Percentiles rank a stretch among this genome's conserved stretches.
Conservation (phyloP, 441 rosid species). For the Geranium incanum region DNA sequence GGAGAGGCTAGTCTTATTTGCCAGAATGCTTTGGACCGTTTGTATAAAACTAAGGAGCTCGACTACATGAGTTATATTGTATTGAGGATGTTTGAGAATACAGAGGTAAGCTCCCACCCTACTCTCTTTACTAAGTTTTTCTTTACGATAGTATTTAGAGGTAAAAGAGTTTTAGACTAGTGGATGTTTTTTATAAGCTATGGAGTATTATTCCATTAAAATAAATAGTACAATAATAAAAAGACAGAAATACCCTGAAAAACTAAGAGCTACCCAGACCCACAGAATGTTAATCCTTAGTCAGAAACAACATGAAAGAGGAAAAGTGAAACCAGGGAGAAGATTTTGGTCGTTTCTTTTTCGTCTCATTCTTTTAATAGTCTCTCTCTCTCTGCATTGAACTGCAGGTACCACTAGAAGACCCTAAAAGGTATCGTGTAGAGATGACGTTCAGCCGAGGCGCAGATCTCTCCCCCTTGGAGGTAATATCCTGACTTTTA, state of each 20-base stretch:
- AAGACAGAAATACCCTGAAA: too few species aligned
- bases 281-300: too few species aligned
- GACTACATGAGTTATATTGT: slow-evolving; percentile 99
- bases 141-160: neutral
- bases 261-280: too few species aligned
- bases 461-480: slow-evolving; percentile 10
- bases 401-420: slow-evolving; percentile 8
- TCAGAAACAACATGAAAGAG: too few species aligned
- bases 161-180: neutral
- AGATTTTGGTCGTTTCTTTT: neutral
- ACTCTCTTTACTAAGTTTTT: neutral
- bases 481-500: slow-evolving; percentile 4
- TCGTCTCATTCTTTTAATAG: neutral
- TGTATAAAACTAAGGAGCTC: slow-evolving; percentile 89
- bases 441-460: slow-evolving; percentile 9
- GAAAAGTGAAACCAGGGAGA: too few species aligned
- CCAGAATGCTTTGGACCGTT: slow-evolving; percentile 71
- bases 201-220: too few species aligned
- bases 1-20: slow-evolving; percentile 93
- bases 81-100: slow-evolving; percentile 89
- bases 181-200: too few species aligned
- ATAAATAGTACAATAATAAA: too few species aligned
- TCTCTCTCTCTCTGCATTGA: neutral
- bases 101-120: slow-evolving; percentile 44
- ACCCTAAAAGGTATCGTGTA: slow-evolving; percentile 8